Evolutionary conservation across 768 basidiomycete species (phyloP).

Genomic region (Pluteus cervinus): DNA sequence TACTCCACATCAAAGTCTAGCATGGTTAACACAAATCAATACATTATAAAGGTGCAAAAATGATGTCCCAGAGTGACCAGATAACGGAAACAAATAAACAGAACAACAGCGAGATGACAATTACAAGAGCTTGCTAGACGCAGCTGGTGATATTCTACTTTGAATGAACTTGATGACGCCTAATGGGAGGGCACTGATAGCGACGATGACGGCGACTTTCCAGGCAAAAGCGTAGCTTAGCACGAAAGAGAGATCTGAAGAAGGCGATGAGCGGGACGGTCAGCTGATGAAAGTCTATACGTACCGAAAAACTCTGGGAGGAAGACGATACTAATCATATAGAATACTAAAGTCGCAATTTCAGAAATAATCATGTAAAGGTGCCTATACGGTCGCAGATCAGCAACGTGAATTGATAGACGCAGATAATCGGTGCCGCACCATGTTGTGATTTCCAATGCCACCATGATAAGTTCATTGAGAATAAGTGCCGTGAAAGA

Average conservation of each 20-base stretch:
- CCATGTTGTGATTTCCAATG: constrained; percentile 97
- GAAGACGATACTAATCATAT: constrained; percentile 87
- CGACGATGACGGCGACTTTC: constrained; percentile 95
- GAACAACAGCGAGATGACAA: too few species aligned
- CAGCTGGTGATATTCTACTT: constrained; percentile 83
- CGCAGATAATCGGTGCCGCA: constrained; percentile 25
- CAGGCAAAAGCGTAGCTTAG: constrained; percentile 82
- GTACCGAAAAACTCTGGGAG: constrained; percentile 95
- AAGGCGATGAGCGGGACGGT: background rate
- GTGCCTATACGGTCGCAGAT: constrained; percentile 54
- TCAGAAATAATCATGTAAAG: constrained; percentile 92
- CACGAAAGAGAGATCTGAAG: constrained; percentile 85
- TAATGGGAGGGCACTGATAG: constrained; percentile 86
- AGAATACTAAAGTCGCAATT: constrained; percentile 81
- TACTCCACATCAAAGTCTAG: too few species aligned
- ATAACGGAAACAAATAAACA: too few species aligned
- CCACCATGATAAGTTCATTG: constrained; percentile 99
- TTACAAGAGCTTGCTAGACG: constrained; percentile 85
- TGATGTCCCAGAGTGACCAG: too few species aligned
- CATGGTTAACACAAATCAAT: too few species aligned
- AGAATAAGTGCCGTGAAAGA: constrained; percentile 94
- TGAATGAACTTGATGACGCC: constrained; percentile 87
- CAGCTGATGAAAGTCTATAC: constrained; percentile 17
- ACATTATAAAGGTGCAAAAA: too few species aligned
- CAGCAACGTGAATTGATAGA: background rate